Percentiles rank a stretch among this genome's conserved stretches.
phyloP scores from a whole-genome alignment of 2,329 filamentous ascomycete genomes.

The Xylariaceae sp. region DNA sequence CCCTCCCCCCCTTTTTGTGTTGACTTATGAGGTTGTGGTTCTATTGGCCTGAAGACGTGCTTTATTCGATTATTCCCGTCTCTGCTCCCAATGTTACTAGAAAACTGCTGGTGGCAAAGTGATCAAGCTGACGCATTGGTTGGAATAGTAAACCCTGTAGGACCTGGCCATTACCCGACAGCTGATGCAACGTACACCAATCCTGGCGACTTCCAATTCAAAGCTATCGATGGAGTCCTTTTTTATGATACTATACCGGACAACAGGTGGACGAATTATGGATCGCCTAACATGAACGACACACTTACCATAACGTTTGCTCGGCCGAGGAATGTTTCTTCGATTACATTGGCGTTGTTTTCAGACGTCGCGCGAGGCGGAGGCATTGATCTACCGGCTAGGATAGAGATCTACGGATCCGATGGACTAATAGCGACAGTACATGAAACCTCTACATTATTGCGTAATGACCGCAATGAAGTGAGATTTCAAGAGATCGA shows the following conservation, averaged over 20 bases:
- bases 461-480: constrained; percentile 34
- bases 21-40: no score
- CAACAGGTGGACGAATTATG: constrained; percentile 45
- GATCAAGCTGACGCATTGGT: constrained; percentile 3
- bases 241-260: constrained; percentile 44
- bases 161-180: constrained; percentile 38
- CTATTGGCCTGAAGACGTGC: neutral
- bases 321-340: constrained; percentile 38
- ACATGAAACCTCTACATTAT: constrained; percentile 20
- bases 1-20: no score
- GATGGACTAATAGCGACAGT: constrained; percentile 22
- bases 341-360: constrained; percentile 38
- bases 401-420: constrained; percentile 34
- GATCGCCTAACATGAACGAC: constrained; percentile 38
- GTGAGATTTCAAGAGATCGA: constrained; percentile 32
- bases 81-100: neutral
- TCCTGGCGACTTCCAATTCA: constrained; percentile 38
- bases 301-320: constrained; percentile 40
- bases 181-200: constrained; percentile 42
- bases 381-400: constrained; percentile 32
- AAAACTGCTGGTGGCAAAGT: neutral
- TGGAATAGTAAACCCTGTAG: constrained; percentile 39
- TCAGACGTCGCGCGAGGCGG: constrained; percentile 40
- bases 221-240: constrained; percentile 46
- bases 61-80: neutral